Percentiles rank a stretch among this genome's conserved stretches.
phyloP scores from a whole-genome alignment of 495 filamentous ascomycete genomes.

The Cercophora scortea region DNA sequence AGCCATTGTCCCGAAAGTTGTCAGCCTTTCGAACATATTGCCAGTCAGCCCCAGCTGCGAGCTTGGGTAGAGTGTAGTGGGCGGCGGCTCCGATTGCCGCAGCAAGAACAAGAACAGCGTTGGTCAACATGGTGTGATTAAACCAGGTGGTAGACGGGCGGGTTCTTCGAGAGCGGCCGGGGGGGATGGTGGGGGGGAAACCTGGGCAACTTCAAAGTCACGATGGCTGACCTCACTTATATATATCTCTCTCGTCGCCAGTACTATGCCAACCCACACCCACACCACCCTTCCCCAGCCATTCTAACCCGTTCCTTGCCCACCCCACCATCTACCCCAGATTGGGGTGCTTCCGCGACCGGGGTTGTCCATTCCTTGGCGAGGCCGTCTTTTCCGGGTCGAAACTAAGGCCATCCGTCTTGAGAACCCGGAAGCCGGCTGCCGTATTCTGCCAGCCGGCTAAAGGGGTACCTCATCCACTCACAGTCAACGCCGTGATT shows the following conservation, averaged over 20 bases:
- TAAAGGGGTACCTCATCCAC: slow-evolving; percentile 10
- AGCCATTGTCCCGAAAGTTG: slow-evolving; percentile 34
- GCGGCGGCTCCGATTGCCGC: slow-evolving; percentile 15
- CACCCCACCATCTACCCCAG: slow-evolving; percentile 1
- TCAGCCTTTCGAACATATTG: slow-evolving; percentile 29
- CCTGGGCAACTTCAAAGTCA: neutral
- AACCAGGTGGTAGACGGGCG: neutral
- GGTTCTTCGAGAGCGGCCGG: neutral
- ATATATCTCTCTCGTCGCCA: neutral
- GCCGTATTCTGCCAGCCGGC: slow-evolving; percentile 15
- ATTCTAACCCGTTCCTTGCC: neutral
- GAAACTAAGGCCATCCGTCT: neutral
- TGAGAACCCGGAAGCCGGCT: slow-evolving; percentile 3
- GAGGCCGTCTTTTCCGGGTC: slow-evolving; percentile 6
- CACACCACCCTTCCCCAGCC: too few relatives aligned
- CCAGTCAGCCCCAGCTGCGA: slow-evolving; percentile 23
- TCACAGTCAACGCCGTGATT: slow-evolving; percentile 2
- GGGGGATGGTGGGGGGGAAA: neutral
- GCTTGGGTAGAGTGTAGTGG: slow-evolving; percentile 24
- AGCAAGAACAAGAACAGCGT: slow-evolving; percentile 8
- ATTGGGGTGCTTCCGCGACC: slow-evolving; percentile 9
- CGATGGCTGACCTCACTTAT: neutral
- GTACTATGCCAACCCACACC: neutral
- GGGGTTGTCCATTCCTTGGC: slow-evolving; percentile 5
- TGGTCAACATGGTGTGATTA: slow-evolving; percentile 13